Percentiles rank a stretch among this genome's conserved stretches.
phyloP scores from a whole-genome alignment of 495 filamentous ascomycete species.

The Friedmanniomyces simplex region DNA sequence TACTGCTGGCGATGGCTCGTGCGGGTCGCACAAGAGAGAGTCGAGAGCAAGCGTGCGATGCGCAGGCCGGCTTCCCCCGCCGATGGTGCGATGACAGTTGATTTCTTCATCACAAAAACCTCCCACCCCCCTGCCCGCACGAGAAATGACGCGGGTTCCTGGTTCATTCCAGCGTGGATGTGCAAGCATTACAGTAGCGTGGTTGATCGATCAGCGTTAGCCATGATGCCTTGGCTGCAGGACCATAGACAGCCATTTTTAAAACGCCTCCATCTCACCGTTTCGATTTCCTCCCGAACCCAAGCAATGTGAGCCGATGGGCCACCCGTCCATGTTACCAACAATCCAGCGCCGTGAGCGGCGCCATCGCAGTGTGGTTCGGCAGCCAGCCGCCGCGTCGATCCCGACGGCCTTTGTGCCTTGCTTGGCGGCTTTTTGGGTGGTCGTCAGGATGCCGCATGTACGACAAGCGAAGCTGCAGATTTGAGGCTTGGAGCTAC shows the following conservation, averaged over 20 bases:
- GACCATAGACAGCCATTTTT: background rate
- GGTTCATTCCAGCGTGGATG: background rate
- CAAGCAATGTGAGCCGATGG: background rate
- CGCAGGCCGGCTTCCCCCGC: no score
- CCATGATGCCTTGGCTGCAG: background rate
- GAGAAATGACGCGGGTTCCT: no score
- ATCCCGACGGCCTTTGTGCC: background rate
- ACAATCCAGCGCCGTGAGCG: no score
- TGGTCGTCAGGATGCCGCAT: background rate
- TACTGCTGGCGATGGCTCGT: no score
- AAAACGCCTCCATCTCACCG: background rate
- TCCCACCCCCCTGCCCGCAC: no score
- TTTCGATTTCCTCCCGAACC: background rate
- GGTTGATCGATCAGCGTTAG: background rate
- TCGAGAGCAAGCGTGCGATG: no score
- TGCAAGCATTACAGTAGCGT: background rate
- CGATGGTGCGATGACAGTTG: no score
- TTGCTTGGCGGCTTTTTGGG: background rate
- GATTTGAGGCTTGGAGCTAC: background rate
- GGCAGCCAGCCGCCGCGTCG: background rate
- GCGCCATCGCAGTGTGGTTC: background rate
- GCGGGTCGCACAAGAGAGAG: no score
- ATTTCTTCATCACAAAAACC: no score
- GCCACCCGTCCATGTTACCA: background rate
- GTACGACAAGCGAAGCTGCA: slow-evolving; percentile 5